Base-by-base conservation (phyloP, 495 filamentous ascomycete genomes). In the Diplogelasinospora grovesii region DNA sequence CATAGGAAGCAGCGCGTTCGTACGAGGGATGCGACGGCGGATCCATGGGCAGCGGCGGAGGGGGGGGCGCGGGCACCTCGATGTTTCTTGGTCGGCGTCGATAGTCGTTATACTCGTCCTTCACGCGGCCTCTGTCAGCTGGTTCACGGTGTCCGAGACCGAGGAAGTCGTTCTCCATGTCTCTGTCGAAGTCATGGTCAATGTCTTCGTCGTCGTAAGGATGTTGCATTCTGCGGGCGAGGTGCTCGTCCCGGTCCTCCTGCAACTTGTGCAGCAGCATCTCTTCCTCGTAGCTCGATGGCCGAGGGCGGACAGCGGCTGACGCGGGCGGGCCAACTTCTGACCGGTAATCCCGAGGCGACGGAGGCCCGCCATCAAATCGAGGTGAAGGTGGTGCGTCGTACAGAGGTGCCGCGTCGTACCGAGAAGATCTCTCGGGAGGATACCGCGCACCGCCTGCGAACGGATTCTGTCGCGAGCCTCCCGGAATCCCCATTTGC, bases 171-270 rank as follows among this genome's bases (percentile, higher is more conserved):
- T n/a, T n/a, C n/a, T n/a, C n/a, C 20, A 33, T 48, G 7, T 40
- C 38, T 28, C 46, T 25, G 16, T 32, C 45, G 13, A 45, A 44
- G 21, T 44, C 38, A 24, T 45, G 22, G 16, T 32, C 45, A 15
- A 45, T 41, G 21, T 44, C 41, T 8, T 41, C 48, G 33, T 64
- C 48, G 39, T 67, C 61, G 30, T 63, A 71, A 63, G 1, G 62
- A 59, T 42, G 47, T 14, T 79, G 75, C 22, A 83, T 58, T 13
- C 71, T 64, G 8, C 71, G 63, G 18, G 78, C 74, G 6, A 78
- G 48, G 16, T 70, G 71, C 39, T 76, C 77, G 50, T 84, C 80
- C 6, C 58, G 57, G 2, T 63, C 60, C 39, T 81, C 79, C 44
- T 81, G 76, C 8, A 69, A 48, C 8, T 68, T 63, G 10, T 72